Conservation (phyloP, 306 rosid species). For the Rosa rugosa region DNA sequence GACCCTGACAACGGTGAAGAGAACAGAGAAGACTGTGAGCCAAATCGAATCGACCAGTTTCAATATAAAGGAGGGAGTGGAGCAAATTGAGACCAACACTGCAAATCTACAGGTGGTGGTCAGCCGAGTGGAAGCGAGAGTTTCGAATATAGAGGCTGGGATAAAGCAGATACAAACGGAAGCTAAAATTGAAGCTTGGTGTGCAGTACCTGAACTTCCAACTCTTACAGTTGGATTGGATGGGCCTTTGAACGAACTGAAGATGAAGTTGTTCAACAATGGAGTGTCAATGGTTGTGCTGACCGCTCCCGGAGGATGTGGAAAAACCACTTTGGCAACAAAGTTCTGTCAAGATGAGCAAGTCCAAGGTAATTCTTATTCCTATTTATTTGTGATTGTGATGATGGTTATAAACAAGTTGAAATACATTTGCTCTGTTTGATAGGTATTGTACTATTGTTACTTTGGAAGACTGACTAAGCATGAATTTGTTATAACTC, state of each 20-base stretch:
- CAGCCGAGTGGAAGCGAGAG: too few species aligned
- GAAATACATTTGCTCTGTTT: background rate
- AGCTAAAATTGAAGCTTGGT: background rate
- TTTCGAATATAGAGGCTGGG: too few species aligned
- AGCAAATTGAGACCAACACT: background rate
- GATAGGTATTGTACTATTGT: background rate
- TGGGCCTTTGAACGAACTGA: constrained; percentile 40
- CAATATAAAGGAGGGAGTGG: background rate
- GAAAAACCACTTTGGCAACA: constrained; percentile 53
- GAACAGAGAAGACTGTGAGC: background rate
- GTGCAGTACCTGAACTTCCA: constrained; percentile 40
- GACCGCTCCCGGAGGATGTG: constrained; percentile 51
- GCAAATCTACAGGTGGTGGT: background rate
- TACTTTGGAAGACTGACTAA: background rate
- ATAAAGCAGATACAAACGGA: too few species aligned
- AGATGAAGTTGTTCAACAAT: constrained; percentile 27
- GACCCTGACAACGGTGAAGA: background rate
- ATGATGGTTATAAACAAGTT: background rate
- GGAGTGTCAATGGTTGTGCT: constrained; percentile 30
- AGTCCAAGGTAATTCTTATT: constrained; percentile 35
- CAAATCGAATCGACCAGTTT: background rate
- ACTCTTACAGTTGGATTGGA: constrained; percentile 44
- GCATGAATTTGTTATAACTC: background rate
- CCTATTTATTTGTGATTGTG: background rate
- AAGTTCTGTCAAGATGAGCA: constrained; percentile 42